Conservation (phyloP, 1,139 yeast species). For the Suhomyces chickasaworum region DNA sequence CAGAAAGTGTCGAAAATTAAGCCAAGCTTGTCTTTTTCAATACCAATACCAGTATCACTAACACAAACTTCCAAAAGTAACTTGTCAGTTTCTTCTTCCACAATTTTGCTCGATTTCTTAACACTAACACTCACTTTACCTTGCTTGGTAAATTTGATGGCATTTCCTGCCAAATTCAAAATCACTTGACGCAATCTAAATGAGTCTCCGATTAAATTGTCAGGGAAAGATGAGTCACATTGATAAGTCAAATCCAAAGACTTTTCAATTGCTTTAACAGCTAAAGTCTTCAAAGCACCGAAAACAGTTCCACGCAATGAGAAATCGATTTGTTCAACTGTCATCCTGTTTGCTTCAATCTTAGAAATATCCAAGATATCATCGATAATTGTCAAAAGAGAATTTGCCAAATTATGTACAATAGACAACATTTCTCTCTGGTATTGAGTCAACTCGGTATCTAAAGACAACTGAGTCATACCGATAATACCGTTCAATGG, state of each 20-base stretch:
- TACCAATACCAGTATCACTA: conserved; percentile 88
- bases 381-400: conserved; percentile 80
- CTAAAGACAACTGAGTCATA: conserved; percentile 86
- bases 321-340: conserved; percentile 84
- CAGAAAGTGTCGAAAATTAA: conserved; percentile 85
- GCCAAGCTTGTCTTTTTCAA: conserved; percentile 78
- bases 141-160: conserved; percentile 78
- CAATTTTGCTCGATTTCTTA: conserved; percentile 48
- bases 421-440: conserved; percentile 88
- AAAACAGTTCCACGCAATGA: conserved; percentile 83
- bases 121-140: conserved; percentile 75
- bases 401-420: conserved; percentile 83
- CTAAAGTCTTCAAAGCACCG: conserved; percentile 84
- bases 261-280: conserved; percentile 86
- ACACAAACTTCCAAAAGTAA: conserved; percentile 80
- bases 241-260: conserved; percentile 77
- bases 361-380: conserved; percentile 88
- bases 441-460: conserved; percentile 83
- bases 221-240: conserved; percentile 85
- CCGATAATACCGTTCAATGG: conserved; percentile 94
- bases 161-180: conserved; percentile 81
- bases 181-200: conserved; percentile 84
- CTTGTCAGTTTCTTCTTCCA: conserved; percentile 52
- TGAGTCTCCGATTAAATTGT: conserved; percentile 81
- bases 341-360: conserved; percentile 91